phyloP scores from a whole-genome alignment of 352 stramenopile species.

The Globisporangium barbulae region DNA sequence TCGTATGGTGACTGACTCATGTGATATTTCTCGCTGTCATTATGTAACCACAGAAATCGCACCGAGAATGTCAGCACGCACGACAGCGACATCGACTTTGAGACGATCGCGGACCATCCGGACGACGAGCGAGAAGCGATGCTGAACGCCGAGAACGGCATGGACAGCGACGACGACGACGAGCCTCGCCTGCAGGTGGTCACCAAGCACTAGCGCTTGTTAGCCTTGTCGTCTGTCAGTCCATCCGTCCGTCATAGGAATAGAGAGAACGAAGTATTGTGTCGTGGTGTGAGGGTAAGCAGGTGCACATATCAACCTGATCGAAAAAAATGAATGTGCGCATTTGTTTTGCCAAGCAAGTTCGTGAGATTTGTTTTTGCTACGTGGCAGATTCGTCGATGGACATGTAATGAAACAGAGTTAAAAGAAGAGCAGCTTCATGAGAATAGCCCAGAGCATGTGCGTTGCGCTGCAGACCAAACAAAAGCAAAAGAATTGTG shows the following conservation, averaged over 20 bases:
- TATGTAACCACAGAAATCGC: slow-evolving; percentile 37
- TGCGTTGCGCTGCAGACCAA: slow-evolving; percentile 48
- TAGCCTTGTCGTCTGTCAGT: neutral
- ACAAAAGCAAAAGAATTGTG: neutral
- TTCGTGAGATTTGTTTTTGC: neutral
- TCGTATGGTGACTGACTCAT: neutral
- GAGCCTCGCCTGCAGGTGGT: slow-evolving; percentile 12
- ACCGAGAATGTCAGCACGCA: slow-evolving; percentile 39
- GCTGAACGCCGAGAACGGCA: slow-evolving; percentile 44
- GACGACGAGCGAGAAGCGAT: slow-evolving; percentile 50
- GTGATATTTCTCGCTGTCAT: neutral
- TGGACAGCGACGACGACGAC: slow-evolving; percentile 31
- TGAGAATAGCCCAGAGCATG: slow-evolving; percentile 77
- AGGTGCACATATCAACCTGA: neutral
- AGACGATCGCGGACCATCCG: slow-evolving; percentile 30
- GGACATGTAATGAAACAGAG: slow-evolving; percentile 6
- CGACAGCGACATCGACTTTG: slow-evolving; percentile 67
- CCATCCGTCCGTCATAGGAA: neutral
- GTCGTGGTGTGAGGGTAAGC: neutral
- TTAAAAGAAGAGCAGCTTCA: slow-evolving; percentile 89
- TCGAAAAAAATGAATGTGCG: neutral
- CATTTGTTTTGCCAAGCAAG: slow-evolving; percentile 1
- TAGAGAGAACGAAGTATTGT: slow-evolving; percentile 1
- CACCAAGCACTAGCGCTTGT: slow-evolving; percentile 6
- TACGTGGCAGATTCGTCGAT: neutral